Evolutionary conservation across 768 basidiomycete genomes (phyloP), one percentile per base, ranked within the genome.

Genomic region (Amanita exitialis): DNA sequence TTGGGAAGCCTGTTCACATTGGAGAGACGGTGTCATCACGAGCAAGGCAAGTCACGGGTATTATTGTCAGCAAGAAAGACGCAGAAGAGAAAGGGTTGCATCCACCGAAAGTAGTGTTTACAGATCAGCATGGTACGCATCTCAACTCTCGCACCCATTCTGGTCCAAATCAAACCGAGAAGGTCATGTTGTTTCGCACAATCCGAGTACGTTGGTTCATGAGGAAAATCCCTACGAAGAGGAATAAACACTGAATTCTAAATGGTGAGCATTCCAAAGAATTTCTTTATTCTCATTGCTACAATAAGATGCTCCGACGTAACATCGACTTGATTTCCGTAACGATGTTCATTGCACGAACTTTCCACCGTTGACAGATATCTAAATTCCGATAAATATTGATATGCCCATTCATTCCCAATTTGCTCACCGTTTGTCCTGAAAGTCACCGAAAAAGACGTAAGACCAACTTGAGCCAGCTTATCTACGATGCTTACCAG

Each of bases 401-500:
- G 7, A 48, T 16, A 25, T 20, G 4, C 18, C 12, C 8, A 13
- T 16, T 21, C 18, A 36, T 18, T 16, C 12, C 10, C 6, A 28
- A 18, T 13, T 15, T 34, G 13, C 48, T 49, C 16, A 49, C 49
- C n/a, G 49, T 49, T 49, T 49, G 49, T 7, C 49, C 49, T 49
- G 13, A 18, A 23, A 28, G 12, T 30, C 10, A 30, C 30, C 30
- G 10, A 30, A 12, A 30, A 30, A 12, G 30, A 3, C 10, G 2
- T 30, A 30, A 30, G 10, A 30, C 10, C 3, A 6, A 30, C 5
- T 5, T 12, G 30, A 1, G 30, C 30, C 3, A 30, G 9, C 30
- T 10, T 30, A 3, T 7, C 3, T 15, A 39, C 50, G 6, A 32
- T n/a, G n/a, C 50, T 37, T 45, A 54, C 66, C 66, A 0, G 64